These are phyloP conservation scores for Castanea sativa DNA, from an alignment of 306 rosid species.

Conservation along the genomic window DNA sequence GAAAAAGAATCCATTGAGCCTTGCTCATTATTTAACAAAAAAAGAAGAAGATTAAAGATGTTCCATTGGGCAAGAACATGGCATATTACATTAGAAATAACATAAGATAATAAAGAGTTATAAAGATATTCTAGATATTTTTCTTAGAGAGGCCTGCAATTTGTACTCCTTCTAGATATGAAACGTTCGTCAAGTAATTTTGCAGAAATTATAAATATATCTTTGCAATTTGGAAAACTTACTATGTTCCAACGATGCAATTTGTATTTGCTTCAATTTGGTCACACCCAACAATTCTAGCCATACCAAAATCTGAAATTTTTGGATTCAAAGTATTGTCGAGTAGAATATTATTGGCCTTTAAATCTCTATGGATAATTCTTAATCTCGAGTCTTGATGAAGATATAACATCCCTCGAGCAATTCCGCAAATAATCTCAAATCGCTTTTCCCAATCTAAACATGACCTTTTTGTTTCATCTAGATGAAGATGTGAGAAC, in stretches of 20 bases:
- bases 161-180: too few relatives aligned
- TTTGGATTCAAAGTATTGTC: conserved; percentile 52
- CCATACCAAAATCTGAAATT: conserved; percentile 71
- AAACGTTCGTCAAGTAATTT: too few relatives aligned
- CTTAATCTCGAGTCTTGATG: conserved; percentile 62
- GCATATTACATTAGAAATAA: neutral
- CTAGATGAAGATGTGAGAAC: neutral
- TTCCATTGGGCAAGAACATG: neutral
- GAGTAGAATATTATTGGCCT: conserved; percentile 55
- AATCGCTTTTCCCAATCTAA: neutral
- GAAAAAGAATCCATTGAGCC: neutral
- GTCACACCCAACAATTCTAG: conserved; percentile 56
- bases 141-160: too few relatives aligned
- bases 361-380: conserved; percentile 62
- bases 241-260: conserved; percentile 66
- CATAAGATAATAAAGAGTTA: too few relatives aligned
- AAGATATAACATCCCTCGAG: conserved; percentile 58
- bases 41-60: too few relatives aligned
- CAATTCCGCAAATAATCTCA: conserved; percentile 12
- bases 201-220: too few relatives aligned
- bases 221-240: conserved; percentile 9
- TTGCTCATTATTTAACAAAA: too few relatives aligned
- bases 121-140: too few relatives aligned
- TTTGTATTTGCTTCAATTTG: conserved; percentile 58
- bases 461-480: neutral